Percentiles rank a stretch among this genome's conserved stretches.
phyloP scores from a whole-genome alignment of 805 yeast species.

The Saturnispora silvae region DNA sequence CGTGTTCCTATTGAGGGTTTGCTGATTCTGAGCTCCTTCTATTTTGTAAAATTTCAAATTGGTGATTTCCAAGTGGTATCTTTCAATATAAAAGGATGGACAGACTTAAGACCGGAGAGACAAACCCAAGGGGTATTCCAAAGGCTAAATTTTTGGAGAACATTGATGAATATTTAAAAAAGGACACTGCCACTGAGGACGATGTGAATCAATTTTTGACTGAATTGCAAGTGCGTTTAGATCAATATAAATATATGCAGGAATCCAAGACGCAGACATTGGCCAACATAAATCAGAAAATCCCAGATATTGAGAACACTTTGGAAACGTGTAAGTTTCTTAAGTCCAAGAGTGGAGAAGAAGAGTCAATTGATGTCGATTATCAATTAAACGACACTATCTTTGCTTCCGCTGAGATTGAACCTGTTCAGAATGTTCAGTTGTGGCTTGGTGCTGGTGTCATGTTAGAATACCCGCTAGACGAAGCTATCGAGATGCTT shows the following conservation, averaged over 20 bases:
- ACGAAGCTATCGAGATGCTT: constrained; percentile 72
- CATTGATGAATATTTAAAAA: constrained; percentile 62
- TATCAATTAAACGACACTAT: constrained; percentile 91
- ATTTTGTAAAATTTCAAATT: no score
- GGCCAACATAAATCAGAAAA: constrained; percentile 49
- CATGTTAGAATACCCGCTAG: constrained; percentile 88
- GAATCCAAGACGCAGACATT: constrained; percentile 39
- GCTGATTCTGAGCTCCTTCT: no score
- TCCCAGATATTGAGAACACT: constrained; percentile 91
- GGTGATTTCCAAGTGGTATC: no score
- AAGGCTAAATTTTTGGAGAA: constrained; percentile 88
- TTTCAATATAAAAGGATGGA: no score
- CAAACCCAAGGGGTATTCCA: constrained; percentile 93
- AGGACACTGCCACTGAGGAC: constrained; percentile 24
- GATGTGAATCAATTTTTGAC: constrained; percentile 40
- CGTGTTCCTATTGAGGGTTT: constrained; percentile 1
- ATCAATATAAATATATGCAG: constrained; percentile 87
- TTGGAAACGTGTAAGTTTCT: constrained; percentile 60
- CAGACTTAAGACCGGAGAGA: constrained; percentile 37
- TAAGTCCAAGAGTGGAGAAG: constrained; percentile 33
- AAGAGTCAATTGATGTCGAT: constrained; percentile 39
- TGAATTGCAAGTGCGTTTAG: constrained; percentile 76
- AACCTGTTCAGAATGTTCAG: constrained; percentile 49
- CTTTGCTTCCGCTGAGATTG: constrained; percentile 70
- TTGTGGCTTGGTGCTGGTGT: constrained; percentile 98